phyloP scores from a whole-genome alignment of 495 filamentous ascomycete species.

The Penicillium macrosclerotiorum region DNA sequence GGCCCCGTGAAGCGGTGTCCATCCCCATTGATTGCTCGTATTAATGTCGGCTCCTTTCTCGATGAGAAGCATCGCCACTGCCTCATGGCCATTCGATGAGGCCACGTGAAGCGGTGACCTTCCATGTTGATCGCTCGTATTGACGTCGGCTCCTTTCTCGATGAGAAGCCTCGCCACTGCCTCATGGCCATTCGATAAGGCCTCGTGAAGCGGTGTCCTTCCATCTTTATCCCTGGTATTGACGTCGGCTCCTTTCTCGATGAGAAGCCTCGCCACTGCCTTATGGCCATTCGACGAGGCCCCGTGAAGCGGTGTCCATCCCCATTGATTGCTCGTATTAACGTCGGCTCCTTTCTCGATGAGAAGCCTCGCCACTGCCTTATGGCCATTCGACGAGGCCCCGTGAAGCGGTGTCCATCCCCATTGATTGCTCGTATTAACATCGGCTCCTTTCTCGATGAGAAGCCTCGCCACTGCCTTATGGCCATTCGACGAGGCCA shows the following conservation, averaged over 20 bases:
- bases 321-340: not conserved
- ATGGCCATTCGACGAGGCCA: not conserved
- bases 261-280: too few species aligned
- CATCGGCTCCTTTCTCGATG: slow-evolving; percentile 2
- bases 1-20: not conserved
- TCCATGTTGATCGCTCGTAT: too few species aligned
- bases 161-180: too few species aligned
- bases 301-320: not conserved
- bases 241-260: too few species aligned
- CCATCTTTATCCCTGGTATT: too few species aligned
- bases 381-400: not conserved
- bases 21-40: too few species aligned
- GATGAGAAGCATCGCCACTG: too few species aligned
- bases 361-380: slow-evolving; percentile 15
- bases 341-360: slow-evolving; percentile 3
- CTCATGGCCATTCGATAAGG: not conserved
- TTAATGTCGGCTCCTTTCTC: too few species aligned
- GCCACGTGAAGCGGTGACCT: too few species aligned
- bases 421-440: not conserved
- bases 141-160: too few species aligned
- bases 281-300: not conserved
- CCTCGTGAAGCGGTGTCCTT: too few species aligned
- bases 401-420: not conserved
- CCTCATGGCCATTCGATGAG: not conserved
- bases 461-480: slow-evolving; percentile 15